These are phyloP conservation scores for Closterium sp. DNA, from an alignment of 139 green algal genomes.

Conservation along the genomic window DNA sequence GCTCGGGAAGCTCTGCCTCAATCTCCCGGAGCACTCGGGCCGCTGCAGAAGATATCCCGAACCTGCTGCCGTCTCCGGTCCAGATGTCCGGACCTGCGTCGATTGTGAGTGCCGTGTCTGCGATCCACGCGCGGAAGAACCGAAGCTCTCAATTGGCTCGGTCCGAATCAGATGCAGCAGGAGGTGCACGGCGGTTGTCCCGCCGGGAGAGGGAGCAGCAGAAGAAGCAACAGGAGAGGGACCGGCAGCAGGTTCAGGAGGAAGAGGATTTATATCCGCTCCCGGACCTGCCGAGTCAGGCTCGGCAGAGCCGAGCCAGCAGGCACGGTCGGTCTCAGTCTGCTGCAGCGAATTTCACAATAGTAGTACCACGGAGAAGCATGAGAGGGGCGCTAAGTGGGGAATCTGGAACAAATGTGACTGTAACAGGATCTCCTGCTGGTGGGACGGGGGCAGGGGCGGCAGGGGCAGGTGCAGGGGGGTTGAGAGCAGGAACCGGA, in stretches of 20 bases:
- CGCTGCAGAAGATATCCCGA: neutral
- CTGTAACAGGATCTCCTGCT: neutral
- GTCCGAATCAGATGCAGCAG: neutral
- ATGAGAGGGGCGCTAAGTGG: neutral
- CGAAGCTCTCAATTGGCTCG: neutral
- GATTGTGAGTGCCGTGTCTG: neutral
- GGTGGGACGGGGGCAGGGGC: neutral
- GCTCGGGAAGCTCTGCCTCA: neutral
- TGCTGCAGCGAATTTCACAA: neutral
- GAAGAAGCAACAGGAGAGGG: neutral
- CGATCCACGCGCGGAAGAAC: neutral
- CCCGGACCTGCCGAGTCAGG: neutral
- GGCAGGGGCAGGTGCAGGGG: neutral
- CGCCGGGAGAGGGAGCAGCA: neutral
- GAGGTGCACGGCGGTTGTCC: neutral
- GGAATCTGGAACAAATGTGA: neutral
- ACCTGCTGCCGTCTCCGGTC: neutral
- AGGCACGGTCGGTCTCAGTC: neutral
- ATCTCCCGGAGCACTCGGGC: neutral
- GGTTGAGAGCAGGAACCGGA: neutral
- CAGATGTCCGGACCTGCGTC: neutral
- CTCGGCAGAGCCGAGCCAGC: neutral
- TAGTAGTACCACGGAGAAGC: neutral
- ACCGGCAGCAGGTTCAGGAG: neutral
- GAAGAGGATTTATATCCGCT: neutral